Evolutionary conservation across 1,139 yeast genomes (phyloP).

Genomic region (Candida freyschussii): DNA sequence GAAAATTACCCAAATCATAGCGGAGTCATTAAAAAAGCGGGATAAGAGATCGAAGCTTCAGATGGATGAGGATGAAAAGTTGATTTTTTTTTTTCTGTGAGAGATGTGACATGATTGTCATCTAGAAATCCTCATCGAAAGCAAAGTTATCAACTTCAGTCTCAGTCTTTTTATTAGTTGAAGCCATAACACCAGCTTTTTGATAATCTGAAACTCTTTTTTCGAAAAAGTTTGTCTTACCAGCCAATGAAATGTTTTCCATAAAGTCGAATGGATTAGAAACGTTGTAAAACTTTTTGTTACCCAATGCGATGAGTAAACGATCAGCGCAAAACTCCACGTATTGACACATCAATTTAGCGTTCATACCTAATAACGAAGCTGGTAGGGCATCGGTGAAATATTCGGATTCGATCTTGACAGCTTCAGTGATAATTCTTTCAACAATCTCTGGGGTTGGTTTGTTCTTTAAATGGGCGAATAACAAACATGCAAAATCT

Average conservation of each 20-base stretch:
- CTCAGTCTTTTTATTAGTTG: slow-evolving; percentile 33
- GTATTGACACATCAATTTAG: slow-evolving; percentile 90
- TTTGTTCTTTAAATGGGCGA: slow-evolving; percentile 86
- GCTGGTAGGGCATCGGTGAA: slow-evolving; percentile 92
- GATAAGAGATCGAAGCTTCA: too few relatives aligned
- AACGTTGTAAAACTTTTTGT: slow-evolving; percentile 80
- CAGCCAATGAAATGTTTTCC: slow-evolving; percentile 97
- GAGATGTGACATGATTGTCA: background rate
- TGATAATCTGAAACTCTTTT: slow-evolving; percentile 98
- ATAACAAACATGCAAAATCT: slow-evolving; percentile 93
- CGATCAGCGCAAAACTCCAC: slow-evolving; percentile 98
- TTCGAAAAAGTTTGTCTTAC: slow-evolving; percentile 98
- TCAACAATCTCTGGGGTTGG: slow-evolving; percentile 76
- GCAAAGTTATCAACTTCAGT: slow-evolving; percentile 41
- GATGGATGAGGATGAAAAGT: too few relatives aligned
- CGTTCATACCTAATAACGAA: slow-evolving; percentile 89
- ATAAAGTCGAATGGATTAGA: slow-evolving; percentile 96
- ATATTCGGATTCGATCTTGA: slow-evolving; percentile 87
- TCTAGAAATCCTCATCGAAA: slow-evolving; percentile 50
- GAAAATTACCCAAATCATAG: slow-evolving; percentile 16
- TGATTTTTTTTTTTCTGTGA: too few relatives aligned
- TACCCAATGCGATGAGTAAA: slow-evolving; percentile 82
- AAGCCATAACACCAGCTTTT: slow-evolving; percentile 97
- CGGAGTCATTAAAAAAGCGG: slow-evolving; percentile 12
- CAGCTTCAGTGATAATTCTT: slow-evolving; percentile 91